phyloP scores from a whole-genome alignment of 2,329 filamentous ascomycete species.

The Ilyonectria destructans region DNA sequence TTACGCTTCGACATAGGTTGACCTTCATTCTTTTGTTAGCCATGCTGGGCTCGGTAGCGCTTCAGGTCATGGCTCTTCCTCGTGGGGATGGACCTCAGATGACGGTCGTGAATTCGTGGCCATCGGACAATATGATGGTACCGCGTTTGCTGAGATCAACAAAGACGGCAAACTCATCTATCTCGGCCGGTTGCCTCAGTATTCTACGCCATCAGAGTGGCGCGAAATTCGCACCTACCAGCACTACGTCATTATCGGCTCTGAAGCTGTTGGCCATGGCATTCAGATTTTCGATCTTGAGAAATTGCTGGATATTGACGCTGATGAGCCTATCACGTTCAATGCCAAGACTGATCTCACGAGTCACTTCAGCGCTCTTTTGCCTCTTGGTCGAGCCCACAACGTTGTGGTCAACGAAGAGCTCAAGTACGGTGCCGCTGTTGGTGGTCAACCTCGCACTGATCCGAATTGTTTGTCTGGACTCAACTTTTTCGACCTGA shows the following conservation, averaged over 20 bases:
- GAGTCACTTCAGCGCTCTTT: slow-evolving; percentile 53
- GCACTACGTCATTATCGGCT: slow-evolving; percentile 58
- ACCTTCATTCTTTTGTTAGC: slow-evolving; percentile 70
- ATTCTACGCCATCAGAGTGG: slow-evolving; percentile 57
- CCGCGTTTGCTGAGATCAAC: slow-evolving; percentile 65
- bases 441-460: slow-evolving; percentile 59
- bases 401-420: slow-evolving; percentile 69
- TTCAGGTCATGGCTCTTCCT: slow-evolving; percentile 55
- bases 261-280: slow-evolving; percentile 66
- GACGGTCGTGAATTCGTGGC: slow-evolving; percentile 67
- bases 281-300: slow-evolving; percentile 78
- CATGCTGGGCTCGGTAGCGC: slow-evolving; percentile 68
- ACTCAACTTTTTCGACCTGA: slow-evolving; percentile 72
- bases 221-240: slow-evolving; percentile 61
- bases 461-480: slow-evolving; percentile 63
- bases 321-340: slow-evolving; percentile 56
- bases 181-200: slow-evolving; percentile 63
- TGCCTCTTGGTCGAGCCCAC: slow-evolving; percentile 62
- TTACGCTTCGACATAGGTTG: slow-evolving; percentile 44
- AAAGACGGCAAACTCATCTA: slow-evolving; percentile 62
- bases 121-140: slow-evolving; percentile 66
- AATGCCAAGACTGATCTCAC: slow-evolving; percentile 54
- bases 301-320: slow-evolving; percentile 65
- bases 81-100: slow-evolving; percentile 65
- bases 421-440: slow-evolving; percentile 63